These are phyloP conservation scores for Quillaja saponaria DNA, from an alignment of 306 rosid species.

Conservation along the genomic window DNA sequence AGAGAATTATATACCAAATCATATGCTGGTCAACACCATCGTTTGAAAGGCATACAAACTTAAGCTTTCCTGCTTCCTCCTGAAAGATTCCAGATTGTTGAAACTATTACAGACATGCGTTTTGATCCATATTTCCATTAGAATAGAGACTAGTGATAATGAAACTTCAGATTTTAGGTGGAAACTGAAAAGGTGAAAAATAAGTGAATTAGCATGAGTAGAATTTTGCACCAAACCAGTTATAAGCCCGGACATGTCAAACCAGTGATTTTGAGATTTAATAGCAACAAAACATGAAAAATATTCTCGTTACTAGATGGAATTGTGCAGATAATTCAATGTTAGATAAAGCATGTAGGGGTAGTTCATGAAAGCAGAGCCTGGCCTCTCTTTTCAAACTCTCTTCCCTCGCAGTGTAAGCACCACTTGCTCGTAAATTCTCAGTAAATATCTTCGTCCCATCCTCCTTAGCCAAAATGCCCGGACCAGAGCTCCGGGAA, in stretches of 20 bases:
- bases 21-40: constrained; percentile 89
- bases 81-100: constrained; percentile 26
- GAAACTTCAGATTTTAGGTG: too few relatives aligned
- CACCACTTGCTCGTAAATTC: constrained; percentile 92
- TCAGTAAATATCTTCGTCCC: constrained; percentile 79
- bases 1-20: constrained; percentile 73
- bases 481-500: constrained; percentile 43
- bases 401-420: constrained; percentile 92
- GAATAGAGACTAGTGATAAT: neutral
- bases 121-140: neutral
- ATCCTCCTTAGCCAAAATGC: constrained; percentile 83
- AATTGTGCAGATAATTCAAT: too few relatives aligned
- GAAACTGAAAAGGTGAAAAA: too few relatives aligned
- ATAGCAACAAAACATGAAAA: too few relatives aligned
- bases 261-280: too few relatives aligned
- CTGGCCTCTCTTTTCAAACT: constrained; percentile 73
- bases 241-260: too few relatives aligned
- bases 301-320: too few relatives aligned
- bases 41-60: constrained; percentile 70
- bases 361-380: neutral
- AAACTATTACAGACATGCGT: neutral
- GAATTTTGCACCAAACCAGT: too few relatives aligned
- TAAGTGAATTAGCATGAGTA: too few relatives aligned
- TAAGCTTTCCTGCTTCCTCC: constrained; percentile 93
- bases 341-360: neutral